Evolutionary conservation across 1,284 basidiomycete species (phyloP).

Genomic region (Irpex lacteus): DNA sequence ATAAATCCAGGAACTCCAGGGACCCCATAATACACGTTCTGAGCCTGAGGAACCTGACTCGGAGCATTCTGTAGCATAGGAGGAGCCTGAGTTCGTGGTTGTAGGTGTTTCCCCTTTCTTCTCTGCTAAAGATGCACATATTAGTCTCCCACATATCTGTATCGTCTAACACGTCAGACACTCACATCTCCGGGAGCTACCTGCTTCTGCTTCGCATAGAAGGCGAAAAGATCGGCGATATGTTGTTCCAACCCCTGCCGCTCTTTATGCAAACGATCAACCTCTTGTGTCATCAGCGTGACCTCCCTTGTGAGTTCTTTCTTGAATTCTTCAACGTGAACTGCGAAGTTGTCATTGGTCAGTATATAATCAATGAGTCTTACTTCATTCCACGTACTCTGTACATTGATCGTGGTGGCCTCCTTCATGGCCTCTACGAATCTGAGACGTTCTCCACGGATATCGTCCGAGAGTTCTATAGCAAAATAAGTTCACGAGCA

Average conservation of each 20-base stretch:
- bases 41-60: not conserved
- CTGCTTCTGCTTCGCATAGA: slow-evolving; percentile 69
- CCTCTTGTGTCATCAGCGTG: slow-evolving; percentile 69
- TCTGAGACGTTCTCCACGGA: slow-evolving; percentile 77
- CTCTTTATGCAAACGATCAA: slow-evolving; percentile 70
- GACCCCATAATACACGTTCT: not conserved
- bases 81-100: not conserved
- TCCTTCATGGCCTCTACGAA: slow-evolving; percentile 92
- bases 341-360: slow-evolving; percentile 34
- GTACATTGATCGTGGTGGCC: slow-evolving; percentile 82
- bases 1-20: not conserved
- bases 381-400: slow-evolving; percentile 45
- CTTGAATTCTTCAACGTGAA: slow-evolving; percentile 83
- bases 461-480: slow-evolving; percentile 75
- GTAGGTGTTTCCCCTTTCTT: not conserved
- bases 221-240: slow-evolving; percentile 69
- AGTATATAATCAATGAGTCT: not conserved
- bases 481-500: not conserved
- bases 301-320: slow-evolving; percentile 75
- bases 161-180: not conserved
- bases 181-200: slow-evolving; percentile 29
- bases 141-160: not conserved
- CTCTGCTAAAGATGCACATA: not conserved
- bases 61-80: not conserved
- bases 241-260: slow-evolving; percentile 71